These are phyloP conservation scores for Komagataella kurtzmanii DNA, from an alignment of 805 yeast genomes.

Conservation along the genomic window DNA sequence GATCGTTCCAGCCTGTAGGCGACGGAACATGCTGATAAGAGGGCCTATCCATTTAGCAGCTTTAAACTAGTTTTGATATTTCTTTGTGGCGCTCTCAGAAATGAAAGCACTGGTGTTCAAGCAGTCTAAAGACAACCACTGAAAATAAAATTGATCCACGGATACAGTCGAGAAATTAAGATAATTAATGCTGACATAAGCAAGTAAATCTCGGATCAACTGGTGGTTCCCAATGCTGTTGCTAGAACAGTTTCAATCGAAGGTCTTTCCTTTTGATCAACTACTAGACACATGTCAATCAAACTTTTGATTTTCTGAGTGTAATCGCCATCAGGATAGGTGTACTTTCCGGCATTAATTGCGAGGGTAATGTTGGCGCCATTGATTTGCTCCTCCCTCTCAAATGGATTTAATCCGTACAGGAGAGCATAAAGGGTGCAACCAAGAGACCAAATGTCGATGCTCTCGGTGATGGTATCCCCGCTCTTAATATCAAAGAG, in stretches of 20 bases:
- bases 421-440: conserved; percentile 68
- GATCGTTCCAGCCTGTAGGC: background rate
- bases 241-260: conserved; percentile 43
- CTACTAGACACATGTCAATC: conserved; percentile 45
- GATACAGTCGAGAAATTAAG: background rate
- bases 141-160: background rate
- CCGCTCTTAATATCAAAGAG: conserved; percentile 64
- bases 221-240: conserved; percentile 20
- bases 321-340: conserved; percentile 40
- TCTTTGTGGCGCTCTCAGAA: background rate
- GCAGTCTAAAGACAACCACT: background rate
- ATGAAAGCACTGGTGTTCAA: background rate
- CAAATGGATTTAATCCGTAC: conserved; percentile 79
- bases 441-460: conserved; percentile 90
- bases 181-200: background rate
- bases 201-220: background rate
- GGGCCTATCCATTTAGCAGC: background rate
- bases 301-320: conserved; percentile 41
- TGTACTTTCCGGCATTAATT: conserved; percentile 51
- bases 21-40: background rate
- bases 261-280: conserved; percentile 54
- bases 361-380: conserved; percentile 79
- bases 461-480: conserved; percentile 50
- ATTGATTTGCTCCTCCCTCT: conserved; percentile 61
- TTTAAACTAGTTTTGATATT: background rate